These are phyloP conservation scores for Biscutella auriculata DNA, from an alignment of 441 rosid species.

Conservation along the genomic window DNA sequence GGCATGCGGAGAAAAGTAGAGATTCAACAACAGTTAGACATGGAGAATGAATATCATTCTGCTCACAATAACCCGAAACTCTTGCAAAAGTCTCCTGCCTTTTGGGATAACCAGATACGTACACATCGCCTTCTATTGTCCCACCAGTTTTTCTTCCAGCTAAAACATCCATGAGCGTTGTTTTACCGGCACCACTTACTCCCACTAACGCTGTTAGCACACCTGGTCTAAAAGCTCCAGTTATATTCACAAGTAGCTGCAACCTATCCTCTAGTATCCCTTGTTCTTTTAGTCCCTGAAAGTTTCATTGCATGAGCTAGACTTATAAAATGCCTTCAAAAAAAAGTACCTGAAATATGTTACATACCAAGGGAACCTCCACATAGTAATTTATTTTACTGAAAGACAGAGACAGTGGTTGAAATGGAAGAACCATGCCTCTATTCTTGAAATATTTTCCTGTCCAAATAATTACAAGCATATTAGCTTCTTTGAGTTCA, in stretches of 20 bases:
- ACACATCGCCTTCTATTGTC: constrained; percentile 60
- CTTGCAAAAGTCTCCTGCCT: constrained; percentile 92
- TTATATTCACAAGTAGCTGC: constrained; percentile 74
- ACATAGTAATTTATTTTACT: constrained; percentile 76
- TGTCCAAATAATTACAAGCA: constrained; percentile 25
- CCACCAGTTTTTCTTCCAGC: constrained; percentile 97
- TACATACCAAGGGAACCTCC: constrained; percentile 74
- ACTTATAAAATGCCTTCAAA: not conserved
- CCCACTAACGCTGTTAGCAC: constrained; percentile 93
- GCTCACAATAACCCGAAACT: constrained; percentile 93
- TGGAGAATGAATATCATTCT: constrained; percentile 91
- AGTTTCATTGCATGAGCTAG: constrained; percentile 12
- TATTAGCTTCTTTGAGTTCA: not conserved
- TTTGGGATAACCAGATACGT: constrained; percentile 81
- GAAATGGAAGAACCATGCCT: constrained; percentile 99
- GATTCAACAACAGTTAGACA: constrained; percentile 83
- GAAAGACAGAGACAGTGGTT: constrained; percentile 83
- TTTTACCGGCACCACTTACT: constrained; percentile 94
- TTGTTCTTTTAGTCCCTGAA: constrained; percentile 86
- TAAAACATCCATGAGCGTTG: constrained; percentile 97
- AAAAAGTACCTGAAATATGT: not conserved
- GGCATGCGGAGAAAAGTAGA: constrained; percentile 88
- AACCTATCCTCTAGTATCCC: constrained; percentile 72
- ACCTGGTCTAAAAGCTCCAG: constrained; percentile 89
- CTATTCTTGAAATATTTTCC: constrained; percentile 75